Evolutionary conservation across 2,329 filamentous ascomycete genomes (phyloP), one percentile per base, ranked within the genome.

Genomic region (Aureobasidium melanogenum): DNA sequence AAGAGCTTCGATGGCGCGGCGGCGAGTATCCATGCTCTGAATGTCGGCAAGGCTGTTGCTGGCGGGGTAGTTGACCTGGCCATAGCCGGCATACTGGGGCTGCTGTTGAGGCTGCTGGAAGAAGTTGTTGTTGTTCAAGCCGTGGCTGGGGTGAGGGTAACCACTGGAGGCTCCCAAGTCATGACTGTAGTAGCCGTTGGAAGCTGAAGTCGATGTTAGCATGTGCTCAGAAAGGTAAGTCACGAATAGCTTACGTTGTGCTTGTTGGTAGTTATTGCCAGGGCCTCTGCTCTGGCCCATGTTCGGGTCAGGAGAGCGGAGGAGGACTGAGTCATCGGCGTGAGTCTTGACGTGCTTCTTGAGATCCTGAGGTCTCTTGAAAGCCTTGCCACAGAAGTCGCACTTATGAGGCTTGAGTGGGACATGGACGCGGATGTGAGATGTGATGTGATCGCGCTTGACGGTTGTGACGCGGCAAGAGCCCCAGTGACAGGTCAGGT

Each of bases 281-380:
- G 67, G 63, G 19, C 65, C 68, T 30, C 50, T 44, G 39, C 66
- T 67, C 41, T 64, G 62, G 30, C 67, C 67, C 61, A 63, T 64
- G 67, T 80, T 81, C 28, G 84, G 82, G 68, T 85, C 83, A 4
- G 84, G 84, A 47, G 84, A 87, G 68, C 83, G 81, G 64, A 84
- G 79, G 64, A 84, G 79, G 43, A 96, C 90, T 44, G 91, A 95
- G 76, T 97, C 93, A 71, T 97, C 93, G 69, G 93, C 93, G 73
- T 97, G 93, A 5, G 93, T 97, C 86, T 97, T 99, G 76, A 97
- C 91, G 74, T 99, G 94, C 81, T 99, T 99, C 85, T 99, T 97
- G 70, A 99, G 76, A 79, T 99, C 94, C 79, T 99, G 94, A 2
- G 94, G 94, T 36, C 94, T 89, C 84, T 99, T 99, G 83, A 99